Conservation (phyloP, 169 alveolate genomes). For the Plasmodium gonderi region DNA sequence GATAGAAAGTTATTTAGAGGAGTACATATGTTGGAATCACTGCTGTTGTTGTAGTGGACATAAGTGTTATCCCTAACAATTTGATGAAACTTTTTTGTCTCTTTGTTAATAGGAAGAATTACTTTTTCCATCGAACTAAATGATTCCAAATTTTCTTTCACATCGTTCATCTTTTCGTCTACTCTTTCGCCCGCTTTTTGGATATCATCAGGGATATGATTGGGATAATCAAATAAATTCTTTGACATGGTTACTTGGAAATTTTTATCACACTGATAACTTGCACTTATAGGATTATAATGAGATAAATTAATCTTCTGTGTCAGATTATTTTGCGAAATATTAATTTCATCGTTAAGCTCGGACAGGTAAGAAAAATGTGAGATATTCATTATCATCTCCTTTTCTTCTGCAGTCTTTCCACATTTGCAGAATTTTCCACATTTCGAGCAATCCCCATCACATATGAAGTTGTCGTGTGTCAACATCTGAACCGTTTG, state of each 20-base stretch:
- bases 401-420: neutral
- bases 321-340: slow-evolving; percentile 1
- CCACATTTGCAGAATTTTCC: neutral
- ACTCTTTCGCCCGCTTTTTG: neutral
- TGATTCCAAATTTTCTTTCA: neutral
- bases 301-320: neutral
- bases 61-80: slow-evolving; percentile 8
- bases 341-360: slow-evolving; percentile 30
- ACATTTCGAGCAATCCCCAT: neutral
- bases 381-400: neutral
- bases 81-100: slow-evolving; percentile 1
- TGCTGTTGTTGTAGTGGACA: neutral
- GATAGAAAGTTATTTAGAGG: neutral
- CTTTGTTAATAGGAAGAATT: neutral
- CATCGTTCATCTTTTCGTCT: neutral
- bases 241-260: slow-evolving; percentile 3
- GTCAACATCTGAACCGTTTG: neutral
- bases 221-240: neutral
- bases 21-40: neutral
- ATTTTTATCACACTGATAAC: neutral
- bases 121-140: neutral
- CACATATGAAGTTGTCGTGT: neutral
- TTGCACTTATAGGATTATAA: slow-evolving; percentile 31
- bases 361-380: slow-evolving; percentile 4
- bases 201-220: neutral